These are phyloP conservation scores for Tilletiopsis washingtonensis DNA, from an alignment of 1,284 basidiomycete genomes.

Conservation along the genomic window DNA sequence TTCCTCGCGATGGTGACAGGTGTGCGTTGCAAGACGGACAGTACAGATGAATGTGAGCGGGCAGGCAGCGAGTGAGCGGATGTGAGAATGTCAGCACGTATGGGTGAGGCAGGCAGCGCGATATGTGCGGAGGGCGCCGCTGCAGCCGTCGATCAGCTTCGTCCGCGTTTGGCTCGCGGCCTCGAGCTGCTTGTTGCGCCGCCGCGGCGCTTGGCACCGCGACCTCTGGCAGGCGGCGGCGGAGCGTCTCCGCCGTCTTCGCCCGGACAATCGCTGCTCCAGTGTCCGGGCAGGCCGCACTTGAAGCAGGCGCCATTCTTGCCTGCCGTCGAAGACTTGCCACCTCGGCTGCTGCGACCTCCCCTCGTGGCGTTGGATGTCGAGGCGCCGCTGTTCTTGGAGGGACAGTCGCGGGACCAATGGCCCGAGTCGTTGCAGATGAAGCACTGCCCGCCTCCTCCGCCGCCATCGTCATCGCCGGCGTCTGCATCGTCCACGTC, in stretches of 20 bases:
- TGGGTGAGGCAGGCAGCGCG: too few species aligned
- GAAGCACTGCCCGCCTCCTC: conserved; percentile 13
- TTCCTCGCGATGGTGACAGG: too few species aligned
- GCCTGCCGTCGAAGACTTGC: not conserved
- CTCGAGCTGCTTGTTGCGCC: too few species aligned
- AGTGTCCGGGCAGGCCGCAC: conserved; percentile 50
- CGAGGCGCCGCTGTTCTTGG: conserved; percentile 13
- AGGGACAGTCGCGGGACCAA: conserved; percentile 39
- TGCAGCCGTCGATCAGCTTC: too few species aligned
- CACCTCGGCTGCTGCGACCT: not conserved
- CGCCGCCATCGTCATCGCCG: not conserved
- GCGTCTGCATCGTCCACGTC: too few species aligned
- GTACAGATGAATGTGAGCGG: too few species aligned
- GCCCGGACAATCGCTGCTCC: conserved; percentile 38
- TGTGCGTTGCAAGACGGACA: too few species aligned
- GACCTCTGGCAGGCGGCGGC: not conserved
- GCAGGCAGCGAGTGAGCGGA: too few species aligned
- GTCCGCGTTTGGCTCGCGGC: too few species aligned
- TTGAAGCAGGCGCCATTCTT: conserved; percentile 36
- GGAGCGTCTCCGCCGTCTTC: not conserved
- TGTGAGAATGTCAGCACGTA: too few species aligned
- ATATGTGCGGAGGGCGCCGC: too few species aligned
- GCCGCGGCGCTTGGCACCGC: too few species aligned
- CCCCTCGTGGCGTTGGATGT: not conserved
- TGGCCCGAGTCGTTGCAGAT: conserved; percentile 30